These are phyloP conservation scores for Phytophthora quininea DNA, from an alignment of 352 stramenopile species.

Conservation along the genomic window DNA sequence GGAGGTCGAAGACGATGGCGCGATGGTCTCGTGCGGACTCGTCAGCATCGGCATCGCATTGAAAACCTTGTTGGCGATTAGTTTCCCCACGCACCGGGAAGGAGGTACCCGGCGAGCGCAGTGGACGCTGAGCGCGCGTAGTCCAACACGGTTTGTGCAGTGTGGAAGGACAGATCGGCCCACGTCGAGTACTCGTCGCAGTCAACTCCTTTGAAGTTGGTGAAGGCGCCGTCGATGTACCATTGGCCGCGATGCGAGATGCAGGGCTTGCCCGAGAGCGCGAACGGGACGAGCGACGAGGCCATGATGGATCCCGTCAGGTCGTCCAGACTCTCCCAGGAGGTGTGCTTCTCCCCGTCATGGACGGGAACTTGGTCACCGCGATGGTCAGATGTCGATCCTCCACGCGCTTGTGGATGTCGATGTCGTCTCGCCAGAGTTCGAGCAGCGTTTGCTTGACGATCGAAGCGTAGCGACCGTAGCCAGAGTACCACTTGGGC, in stretches of 20 bases:
- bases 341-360: constrained; percentile 59
- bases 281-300: constrained; percentile 72
- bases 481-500: constrained; percentile 69
- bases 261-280: constrained; percentile 63
- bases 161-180: constrained; percentile 62
- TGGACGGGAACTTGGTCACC: constrained; percentile 67
- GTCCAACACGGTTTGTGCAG: constrained; percentile 49
- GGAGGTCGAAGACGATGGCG: constrained; percentile 21
- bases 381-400: constrained; percentile 55
- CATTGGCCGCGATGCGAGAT: constrained; percentile 65
- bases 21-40: constrained; percentile 55
- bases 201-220: constrained; percentile 75
- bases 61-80: constrained; percentile 50
- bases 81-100: constrained; percentile 53
- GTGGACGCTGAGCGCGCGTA: constrained; percentile 43
- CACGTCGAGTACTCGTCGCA: constrained; percentile 65
- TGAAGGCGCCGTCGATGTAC: constrained; percentile 77
- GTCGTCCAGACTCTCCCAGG: constrained; percentile 62
- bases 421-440: constrained; percentile 58
- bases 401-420: constrained; percentile 53
- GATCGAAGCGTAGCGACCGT: constrained; percentile 62
- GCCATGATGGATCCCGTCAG: constrained; percentile 70
- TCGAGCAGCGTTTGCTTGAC: constrained; percentile 56
- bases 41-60: constrained; percentile 47
- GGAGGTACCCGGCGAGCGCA: constrained; percentile 42